Percentiles rank a stretch among this genome's conserved stretches.
Conservation (phyloP, 2,329 filamentous ascomycete species). For the Penicillium sp. region DNA sequence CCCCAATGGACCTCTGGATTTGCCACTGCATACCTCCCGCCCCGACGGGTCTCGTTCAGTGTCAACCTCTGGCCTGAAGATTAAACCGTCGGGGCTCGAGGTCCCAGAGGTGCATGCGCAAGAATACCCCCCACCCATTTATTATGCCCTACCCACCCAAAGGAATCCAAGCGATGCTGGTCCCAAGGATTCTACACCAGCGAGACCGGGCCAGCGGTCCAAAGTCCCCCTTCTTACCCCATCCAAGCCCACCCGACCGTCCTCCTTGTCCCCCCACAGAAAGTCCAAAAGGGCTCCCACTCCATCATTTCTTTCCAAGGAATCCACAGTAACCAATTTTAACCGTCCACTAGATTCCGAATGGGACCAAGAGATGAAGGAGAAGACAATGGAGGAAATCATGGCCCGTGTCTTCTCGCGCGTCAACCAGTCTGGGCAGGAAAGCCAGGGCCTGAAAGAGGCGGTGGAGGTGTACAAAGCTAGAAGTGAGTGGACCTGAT, state of each 20-base stretch:
- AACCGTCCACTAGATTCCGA: slow-evolving; percentile 41
- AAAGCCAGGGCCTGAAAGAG: slow-evolving; percentile 74
- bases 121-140: background rate
- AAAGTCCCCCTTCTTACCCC: slow-evolving; percentile 29
- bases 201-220: slow-evolving; percentile 46
- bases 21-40: background rate
- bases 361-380: slow-evolving; percentile 78
- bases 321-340: slow-evolving; percentile 74
- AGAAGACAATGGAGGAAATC: slow-evolving; percentile 77
- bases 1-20: slow-evolving; percentile 22
- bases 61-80: slow-evolving; percentile 1
- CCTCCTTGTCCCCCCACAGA: slow-evolving; percentile 12
- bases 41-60: background rate
- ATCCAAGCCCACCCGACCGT: slow-evolving; percentile 41
- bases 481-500: slow-evolving; percentile 63
- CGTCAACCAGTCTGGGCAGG: slow-evolving; percentile 71
- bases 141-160: background rate
- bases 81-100: background rate
- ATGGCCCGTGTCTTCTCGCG: slow-evolving; percentile 74
- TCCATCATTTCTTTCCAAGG: slow-evolving; percentile 67
- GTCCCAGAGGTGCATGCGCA: background rate
- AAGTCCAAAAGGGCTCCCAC: slow-evolving; percentile 41
- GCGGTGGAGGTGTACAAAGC: slow-evolving; percentile 75
- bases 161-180: slow-evolving; percentile 15
- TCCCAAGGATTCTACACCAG: slow-evolving; percentile 40